These are phyloP conservation scores for Trametes polyzona DNA, from an alignment of 1,284 basidiomycete species.

Conservation along the genomic window DNA sequence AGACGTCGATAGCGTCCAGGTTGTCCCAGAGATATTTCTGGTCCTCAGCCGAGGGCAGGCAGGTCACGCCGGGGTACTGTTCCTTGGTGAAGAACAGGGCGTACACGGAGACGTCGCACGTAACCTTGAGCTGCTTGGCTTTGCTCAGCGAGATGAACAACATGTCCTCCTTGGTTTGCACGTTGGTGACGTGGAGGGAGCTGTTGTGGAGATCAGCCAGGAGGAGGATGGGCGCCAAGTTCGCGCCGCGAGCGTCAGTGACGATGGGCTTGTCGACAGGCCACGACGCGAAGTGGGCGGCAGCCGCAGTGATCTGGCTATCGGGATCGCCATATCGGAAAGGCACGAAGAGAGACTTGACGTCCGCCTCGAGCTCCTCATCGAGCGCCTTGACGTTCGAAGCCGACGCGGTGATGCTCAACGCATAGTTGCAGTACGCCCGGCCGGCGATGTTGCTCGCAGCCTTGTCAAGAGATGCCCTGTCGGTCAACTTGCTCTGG, in stretches of 20 bases:
- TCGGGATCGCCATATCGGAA: slow-evolving; percentile 61
- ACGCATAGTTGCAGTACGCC: slow-evolving; percentile 86
- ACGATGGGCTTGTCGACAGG: slow-evolving; percentile 91
- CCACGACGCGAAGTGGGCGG: slow-evolving; percentile 92
- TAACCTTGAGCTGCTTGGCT: slow-evolving; percentile 91
- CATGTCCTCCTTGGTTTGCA: slow-evolving; percentile 88
- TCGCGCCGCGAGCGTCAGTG: slow-evolving; percentile 91
- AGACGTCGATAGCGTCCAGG: slow-evolving; percentile 85
- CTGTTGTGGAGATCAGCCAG: slow-evolving; percentile 92
- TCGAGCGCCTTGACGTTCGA: slow-evolving; percentile 69
- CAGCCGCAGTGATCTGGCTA: slow-evolving; percentile 66
- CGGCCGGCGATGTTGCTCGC: slow-evolving; percentile 63
- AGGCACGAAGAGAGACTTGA: slow-evolving; percentile 86
- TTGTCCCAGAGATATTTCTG: slow-evolving; percentile 90
- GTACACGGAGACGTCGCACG: slow-evolving; percentile 95
- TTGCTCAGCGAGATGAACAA: slow-evolving; percentile 94
- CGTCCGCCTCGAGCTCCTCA: slow-evolving; percentile 78
- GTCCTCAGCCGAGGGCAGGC: slow-evolving; percentile 79
- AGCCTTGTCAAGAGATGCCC: slow-evolving; percentile 68
- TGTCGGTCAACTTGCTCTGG: slow-evolving; percentile 67
- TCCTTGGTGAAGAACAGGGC: slow-evolving; percentile 89
- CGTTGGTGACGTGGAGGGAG: slow-evolving; percentile 93
- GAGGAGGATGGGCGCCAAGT: slow-evolving; percentile 92
- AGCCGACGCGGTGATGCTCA: slow-evolving; percentile 78
- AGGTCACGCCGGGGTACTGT: slow-evolving; percentile 68